Evolutionary conservation across 768 basidiomycete species (phyloP).

Genomic region (Mycena galericulata): DNA sequence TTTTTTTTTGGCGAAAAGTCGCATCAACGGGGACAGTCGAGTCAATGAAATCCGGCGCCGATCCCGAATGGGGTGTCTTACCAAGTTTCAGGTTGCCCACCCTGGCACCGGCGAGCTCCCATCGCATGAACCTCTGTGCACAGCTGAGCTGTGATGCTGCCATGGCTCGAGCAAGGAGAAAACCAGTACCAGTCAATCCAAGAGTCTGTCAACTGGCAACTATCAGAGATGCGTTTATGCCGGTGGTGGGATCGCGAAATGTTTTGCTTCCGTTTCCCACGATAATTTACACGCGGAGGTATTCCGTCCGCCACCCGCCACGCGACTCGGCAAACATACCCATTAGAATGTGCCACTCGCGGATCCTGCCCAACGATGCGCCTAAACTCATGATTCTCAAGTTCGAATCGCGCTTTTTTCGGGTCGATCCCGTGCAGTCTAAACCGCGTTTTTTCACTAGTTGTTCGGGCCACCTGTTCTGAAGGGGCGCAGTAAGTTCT

Average conservation of each 20-base stretch:
- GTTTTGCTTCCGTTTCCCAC: constrained; percentile 32
- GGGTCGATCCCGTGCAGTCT: constrained; percentile 33
- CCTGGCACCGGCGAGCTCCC: constrained; percentile 15
- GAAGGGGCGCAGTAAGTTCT: too few species aligned
- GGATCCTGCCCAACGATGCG: constrained; percentile 12
- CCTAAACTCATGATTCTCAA: constrained; percentile 8
- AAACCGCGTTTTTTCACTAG: background rate
- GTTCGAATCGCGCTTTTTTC: constrained; percentile 38
- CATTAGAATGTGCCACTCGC: constrained; percentile 18
- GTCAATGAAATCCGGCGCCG: constrained; percentile 20
- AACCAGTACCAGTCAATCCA: constrained; percentile 21
- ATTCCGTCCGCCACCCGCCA: constrained; percentile 5
- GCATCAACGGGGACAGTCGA: constrained; percentile 15
- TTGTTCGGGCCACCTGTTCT: constrained; percentile 25
- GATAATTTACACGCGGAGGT: constrained; percentile 16
- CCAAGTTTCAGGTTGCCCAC: constrained; percentile 28
- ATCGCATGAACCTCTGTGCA: constrained; percentile 13
- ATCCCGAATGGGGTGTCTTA: background rate
- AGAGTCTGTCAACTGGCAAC: too few species aligned
- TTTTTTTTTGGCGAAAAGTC: constrained; percentile 8
- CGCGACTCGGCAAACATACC: constrained; percentile 29
- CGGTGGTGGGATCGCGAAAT: background rate
- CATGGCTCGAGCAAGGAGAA: constrained; percentile 3
- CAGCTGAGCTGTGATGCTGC: constrained; percentile 16
- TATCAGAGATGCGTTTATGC: constrained; percentile 11